These are phyloP conservation scores for Mortierella antarctica DNA, from an alignment of 192 early-diverging fungal species.

Conservation along the genomic window DNA sequence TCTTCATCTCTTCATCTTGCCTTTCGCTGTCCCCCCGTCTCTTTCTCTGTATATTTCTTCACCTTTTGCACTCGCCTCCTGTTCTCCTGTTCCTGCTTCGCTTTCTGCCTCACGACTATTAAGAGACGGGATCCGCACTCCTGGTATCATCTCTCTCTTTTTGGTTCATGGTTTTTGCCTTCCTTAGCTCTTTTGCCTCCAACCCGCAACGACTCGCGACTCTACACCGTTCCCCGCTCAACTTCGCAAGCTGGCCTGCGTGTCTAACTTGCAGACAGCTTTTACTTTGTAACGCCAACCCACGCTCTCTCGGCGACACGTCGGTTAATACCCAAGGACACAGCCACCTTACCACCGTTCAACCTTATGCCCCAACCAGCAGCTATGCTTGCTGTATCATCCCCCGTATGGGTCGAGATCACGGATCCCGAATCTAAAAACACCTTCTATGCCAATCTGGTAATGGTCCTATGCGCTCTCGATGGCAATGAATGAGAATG, in stretches of 20 bases:
- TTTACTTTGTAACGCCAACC: neutral
- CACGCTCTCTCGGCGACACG: no score
- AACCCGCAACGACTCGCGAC: no score
- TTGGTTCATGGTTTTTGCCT: constrained; percentile 5
- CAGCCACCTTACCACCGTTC: no score
- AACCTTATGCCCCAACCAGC: no score
- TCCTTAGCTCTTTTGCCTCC: neutral
- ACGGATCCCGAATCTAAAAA: constrained; percentile 71
- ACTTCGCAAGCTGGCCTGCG: no score
- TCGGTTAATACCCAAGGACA: no score
- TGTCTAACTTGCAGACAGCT: no score
- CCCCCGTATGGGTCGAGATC: constrained; percentile 73
- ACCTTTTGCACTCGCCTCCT: neutral
- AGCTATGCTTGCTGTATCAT: constrained; percentile 5
- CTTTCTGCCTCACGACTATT: neutral
- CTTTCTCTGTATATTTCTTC: constrained; percentile 2
- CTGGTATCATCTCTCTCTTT: neutral
- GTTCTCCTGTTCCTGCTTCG: constrained; percentile 6
- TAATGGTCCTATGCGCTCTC: constrained; percentile 29
- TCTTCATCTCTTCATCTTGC: constrained; percentile 1
- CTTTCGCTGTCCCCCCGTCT: neutral
- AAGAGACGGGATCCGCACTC: no score
- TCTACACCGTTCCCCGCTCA: no score
- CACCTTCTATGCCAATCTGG: constrained; percentile 76
- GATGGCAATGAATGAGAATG: constrained; percentile 4